Evolutionary conservation across 2,329 filamentous ascomycete genomes (phyloP).

Genomic region (Pestalotiopsis sp.): DNA sequence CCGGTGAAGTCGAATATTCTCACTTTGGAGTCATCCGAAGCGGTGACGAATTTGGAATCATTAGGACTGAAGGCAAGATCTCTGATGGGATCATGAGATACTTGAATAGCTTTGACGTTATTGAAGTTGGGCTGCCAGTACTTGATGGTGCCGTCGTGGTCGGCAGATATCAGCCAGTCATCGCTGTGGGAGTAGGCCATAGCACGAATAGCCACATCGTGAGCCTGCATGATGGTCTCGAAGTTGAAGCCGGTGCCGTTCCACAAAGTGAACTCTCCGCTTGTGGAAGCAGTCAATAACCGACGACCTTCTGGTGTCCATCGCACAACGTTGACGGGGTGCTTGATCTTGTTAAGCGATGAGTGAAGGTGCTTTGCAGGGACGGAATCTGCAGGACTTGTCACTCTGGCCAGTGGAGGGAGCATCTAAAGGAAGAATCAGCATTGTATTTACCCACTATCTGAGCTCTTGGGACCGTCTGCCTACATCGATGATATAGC

Average conservation of each 20-base stretch:
- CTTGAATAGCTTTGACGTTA: conserved; percentile 93
- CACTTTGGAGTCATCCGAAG: conserved; percentile 88
- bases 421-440: conserved; percentile 66
- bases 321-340: conserved; percentile 93
- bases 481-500: conserved; percentile 85
- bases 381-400: conserved; percentile 81
- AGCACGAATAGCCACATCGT: conserved; percentile 84
- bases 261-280: conserved; percentile 97
- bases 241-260: conserved; percentile 99
- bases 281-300: conserved; percentile 90
- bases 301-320: conserved; percentile 97
- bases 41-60: conserved; percentile 94
- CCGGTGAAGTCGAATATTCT: conserved; percentile 97
- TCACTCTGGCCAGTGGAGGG: conserved; percentile 76
- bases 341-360: conserved; percentile 98
- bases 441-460: conserved; percentile 18
- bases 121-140: conserved; percentile 99
- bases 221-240: conserved; percentile 98
- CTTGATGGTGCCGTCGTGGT: conserved; percentile 94
- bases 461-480: background rate
- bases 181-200: conserved; percentile 91
- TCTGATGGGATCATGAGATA: conserved; percentile 85
- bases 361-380: conserved; percentile 96
- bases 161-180: conserved; percentile 95
- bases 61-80: conserved; percentile 93